Conservation (phyloP, 2,329 filamentous ascomycete species). For the Phaeoacremonium minimum region DNA sequence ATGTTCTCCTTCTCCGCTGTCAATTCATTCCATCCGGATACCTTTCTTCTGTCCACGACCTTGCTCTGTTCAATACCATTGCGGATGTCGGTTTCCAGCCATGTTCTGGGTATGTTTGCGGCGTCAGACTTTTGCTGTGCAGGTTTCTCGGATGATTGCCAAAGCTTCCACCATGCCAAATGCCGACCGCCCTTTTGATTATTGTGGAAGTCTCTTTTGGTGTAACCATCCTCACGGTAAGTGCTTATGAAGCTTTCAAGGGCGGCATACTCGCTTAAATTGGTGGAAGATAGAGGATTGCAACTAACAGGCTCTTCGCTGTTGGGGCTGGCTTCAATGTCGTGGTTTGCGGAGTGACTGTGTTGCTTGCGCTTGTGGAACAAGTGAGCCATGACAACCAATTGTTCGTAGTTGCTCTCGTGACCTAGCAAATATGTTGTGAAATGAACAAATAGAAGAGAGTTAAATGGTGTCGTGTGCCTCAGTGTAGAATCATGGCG, state of each 20-base stretch:
- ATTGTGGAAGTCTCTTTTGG: slow-evolving; percentile 13
- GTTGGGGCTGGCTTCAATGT: slow-evolving; percentile 7
- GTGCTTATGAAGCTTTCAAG: slow-evolving; percentile 26
- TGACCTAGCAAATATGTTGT: no score
- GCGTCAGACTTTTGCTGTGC: slow-evolving; percentile 25
- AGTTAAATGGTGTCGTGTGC: no score
- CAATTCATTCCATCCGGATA: slow-evolving; percentile 66
- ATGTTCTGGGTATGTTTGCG: slow-evolving; percentile 51
- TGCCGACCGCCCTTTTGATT: slow-evolving; percentile 26
- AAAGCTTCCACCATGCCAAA: slow-evolving; percentile 56
- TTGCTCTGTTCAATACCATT: slow-evolving; percentile 50
- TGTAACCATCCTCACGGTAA: slow-evolving; percentile 19
- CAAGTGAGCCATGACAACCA: background rate
- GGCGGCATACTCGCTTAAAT: slow-evolving; percentile 23
- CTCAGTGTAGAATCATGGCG: no score
- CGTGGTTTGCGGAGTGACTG: slow-evolving; percentile 1
- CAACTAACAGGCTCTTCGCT: slow-evolving; percentile 1
- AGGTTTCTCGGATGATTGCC: slow-evolving; percentile 27
- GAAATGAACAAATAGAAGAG: no score
- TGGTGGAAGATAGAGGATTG: slow-evolving; percentile 5
- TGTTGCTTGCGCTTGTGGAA: slow-evolving; percentile 1
- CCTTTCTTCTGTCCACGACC: slow-evolving; percentile 58
- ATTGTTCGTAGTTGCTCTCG: no score
- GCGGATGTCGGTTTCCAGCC: slow-evolving; percentile 62
- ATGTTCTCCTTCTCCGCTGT: slow-evolving; percentile 67